Percentiles rank a stretch among this genome's conserved stretches.
Conservation (phyloP, 495 filamentous ascomycete species). For the Lepidopterella palustris region DNA sequence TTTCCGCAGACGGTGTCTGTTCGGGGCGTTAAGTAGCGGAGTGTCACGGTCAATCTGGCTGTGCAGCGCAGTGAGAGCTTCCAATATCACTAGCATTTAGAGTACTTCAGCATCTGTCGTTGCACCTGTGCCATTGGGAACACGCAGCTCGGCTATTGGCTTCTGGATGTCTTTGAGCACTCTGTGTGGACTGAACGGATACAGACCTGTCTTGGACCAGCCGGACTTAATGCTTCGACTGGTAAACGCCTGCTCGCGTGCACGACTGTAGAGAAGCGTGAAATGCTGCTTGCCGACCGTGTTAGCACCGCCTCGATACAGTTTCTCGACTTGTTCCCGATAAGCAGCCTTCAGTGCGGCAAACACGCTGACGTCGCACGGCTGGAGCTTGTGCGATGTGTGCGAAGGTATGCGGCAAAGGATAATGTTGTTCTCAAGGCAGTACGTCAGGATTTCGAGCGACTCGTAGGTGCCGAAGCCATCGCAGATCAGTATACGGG, state of each 20-base stretch:
- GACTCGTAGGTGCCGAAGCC: constrained; percentile 4
- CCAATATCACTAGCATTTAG: constrained; percentile 14
- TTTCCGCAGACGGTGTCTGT: constrained; percentile 9
- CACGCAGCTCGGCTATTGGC: constrained; percentile 4
- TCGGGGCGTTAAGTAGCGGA: constrained; percentile 9
- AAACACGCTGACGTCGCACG: constrained; percentile 3
- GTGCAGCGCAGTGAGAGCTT: constrained; percentile 14
- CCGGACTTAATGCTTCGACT: constrained; percentile 11
- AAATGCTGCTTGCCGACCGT: constrained; percentile 16
- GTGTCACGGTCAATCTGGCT: constrained; percentile 6
- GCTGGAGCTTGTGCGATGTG: constrained; percentile 4
- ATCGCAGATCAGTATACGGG: constrained; percentile 4
- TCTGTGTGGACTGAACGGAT: constrained; percentile 13
- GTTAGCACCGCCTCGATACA: constrained; percentile 8
- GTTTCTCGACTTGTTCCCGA: constrained; percentile 5
- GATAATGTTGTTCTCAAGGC: constrained; percentile 9
- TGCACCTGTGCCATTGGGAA: neutral
- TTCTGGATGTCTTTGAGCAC: constrained; percentile 19
- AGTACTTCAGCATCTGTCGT: constrained; percentile 5
- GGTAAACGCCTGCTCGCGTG: constrained; percentile 12
- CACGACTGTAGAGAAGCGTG: constrained; percentile 16
- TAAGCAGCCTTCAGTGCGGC: constrained; percentile 7
- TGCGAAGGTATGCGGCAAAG: constrained; percentile 10
- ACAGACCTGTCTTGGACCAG: constrained; percentile 12
- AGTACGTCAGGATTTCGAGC: constrained; percentile 8